Base-by-base conservation (phyloP, 192 early-diverging fungal genomes). In the Backusella tuberculispora region DNA sequence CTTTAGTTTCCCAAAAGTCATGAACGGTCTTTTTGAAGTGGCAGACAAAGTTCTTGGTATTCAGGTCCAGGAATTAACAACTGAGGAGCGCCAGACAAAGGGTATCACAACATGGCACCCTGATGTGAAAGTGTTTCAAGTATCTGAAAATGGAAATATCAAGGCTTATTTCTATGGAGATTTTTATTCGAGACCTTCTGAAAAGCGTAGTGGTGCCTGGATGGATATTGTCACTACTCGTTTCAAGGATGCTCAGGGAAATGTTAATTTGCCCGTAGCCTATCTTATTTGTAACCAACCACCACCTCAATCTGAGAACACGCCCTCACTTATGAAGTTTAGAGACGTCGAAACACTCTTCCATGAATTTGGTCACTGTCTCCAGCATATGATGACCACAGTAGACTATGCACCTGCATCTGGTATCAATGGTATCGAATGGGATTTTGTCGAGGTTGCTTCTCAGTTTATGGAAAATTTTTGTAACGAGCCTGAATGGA, bases 401-500 rank as follows among this genome's bases (percentile, higher is more conserved):
- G 85, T 90, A 4, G 85, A 90, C 34, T 85, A 85, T 60, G 81
- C 88, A 1, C 83, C 85, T 66, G 88, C 85, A 0, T 90, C 88
- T 2, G 88, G 88, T 19, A 84, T 90, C 79, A 88, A 90, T 56
- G 88, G 88, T 12, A 79, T 90, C 14, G 88, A 90, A 71, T 90
- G 88, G 88, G 87, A 90, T 43, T 88, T 90, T 69, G 83, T 88
- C 0, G 81, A 85, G 76, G 88, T 89, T 13, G 88, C 88, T 0
- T 88, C 87, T 0, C 88, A 90, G 69, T 90, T 90, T 45, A 90
- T 90, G 87, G 89, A 90, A 72, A 88, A 90, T 81, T 90, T 88
- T 76, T 80, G 81, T 6, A 80, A 81, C 44, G 89, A 90, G 38
- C 78, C 83, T 5, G 77, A 84, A 24, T 87, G 85, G 86, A 60